phyloP scores from a whole-genome alignment of 176 grass and related monocot genomes.

The Oryza punctata region DNA sequence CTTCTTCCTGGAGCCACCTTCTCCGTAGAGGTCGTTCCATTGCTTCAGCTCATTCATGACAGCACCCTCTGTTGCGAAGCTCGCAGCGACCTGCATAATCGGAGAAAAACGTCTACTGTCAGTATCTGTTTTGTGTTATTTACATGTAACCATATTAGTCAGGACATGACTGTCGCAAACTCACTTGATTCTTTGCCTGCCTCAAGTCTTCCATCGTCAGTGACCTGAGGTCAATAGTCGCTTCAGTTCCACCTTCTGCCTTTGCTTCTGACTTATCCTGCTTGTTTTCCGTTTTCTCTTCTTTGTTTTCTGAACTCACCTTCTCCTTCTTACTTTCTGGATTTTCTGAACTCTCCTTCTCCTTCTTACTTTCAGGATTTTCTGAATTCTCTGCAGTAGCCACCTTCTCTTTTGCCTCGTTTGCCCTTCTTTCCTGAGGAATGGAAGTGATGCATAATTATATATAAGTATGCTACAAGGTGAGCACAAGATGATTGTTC shows the following conservation, averaged over 20 bases:
- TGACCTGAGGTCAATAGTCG: conserved; percentile 55
- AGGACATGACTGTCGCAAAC: not conserved
- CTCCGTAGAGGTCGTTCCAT: conserved; percentile 86
- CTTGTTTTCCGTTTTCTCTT: conserved; percentile 27
- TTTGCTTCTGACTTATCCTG: conserved; percentile 17
- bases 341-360: conserved; percentile 19
- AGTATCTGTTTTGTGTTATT: not conserved
- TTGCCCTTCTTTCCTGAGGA: conserved; percentile 52
- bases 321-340: not conserved
- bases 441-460: not conserved
- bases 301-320: conserved; percentile 15
- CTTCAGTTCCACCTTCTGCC: conserved; percentile 41
- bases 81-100: conserved; percentile 70
- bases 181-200: conserved; percentile 92
- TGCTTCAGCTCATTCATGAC: conserved; percentile 94
- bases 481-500: not conserved
- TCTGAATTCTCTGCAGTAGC: conserved; percentile 1
- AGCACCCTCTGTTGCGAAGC: conserved; percentile 75
- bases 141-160: not conserved
- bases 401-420: conserved; percentile 37
- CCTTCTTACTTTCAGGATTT: not conserved
- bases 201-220: conserved; percentile 91
- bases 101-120: not conserved
- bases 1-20: conserved; percentile 93
- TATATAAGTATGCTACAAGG: not conserved